Base-by-base conservation (phyloP, 2,329 filamentous ascomycete species). In the Sporothrix luriei region DNA sequence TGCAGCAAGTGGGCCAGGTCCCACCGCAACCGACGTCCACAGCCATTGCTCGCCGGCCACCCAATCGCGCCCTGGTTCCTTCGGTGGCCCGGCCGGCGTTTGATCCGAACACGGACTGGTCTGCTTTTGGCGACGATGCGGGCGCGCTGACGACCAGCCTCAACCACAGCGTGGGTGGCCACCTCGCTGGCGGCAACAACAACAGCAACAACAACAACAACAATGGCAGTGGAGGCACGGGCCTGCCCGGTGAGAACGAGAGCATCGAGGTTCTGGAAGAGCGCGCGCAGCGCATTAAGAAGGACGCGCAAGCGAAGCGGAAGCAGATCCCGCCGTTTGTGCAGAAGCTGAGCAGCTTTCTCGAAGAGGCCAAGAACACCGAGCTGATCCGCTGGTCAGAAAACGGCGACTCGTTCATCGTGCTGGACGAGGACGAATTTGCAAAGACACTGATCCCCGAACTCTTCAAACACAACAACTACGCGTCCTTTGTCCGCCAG, bases 391-490 rank as follows among this genome's bases (percentile, higher is more conserved):
- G 94, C 75, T 99, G 95, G 95, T 97, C 95, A 0, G 92, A 97
- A 75, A 93, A 94, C 76, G 95, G 95, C 40, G 93, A 97, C 76
- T 97, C 94, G 0, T 99, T 99, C 80, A 91, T 98, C 69, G 94
- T 99, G 3, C 82, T 98, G 10, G 94, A 99, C 76, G 95, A 99
- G 80, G 95, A 99, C 77, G 94, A 97, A 80, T 99, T 99, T 77
- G 97, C 95, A 24, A 98, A 97, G 81, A 93, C 92, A 49, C 90
- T 99, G 75, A 91, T 99, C 29, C 95, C 95, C 0, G 97, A 98
- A 79, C 89, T 98, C 72, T 99, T 99, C 85, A 99, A 99, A 80
- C 95, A 99, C 82, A 97, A 94, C 85, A 97, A 97, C 79, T 97
- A 97, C 80, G 94, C 94, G 61, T 97, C 94, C 73, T 97, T 97